phyloP scores from a whole-genome alignment of 345 rosid species.

The Passiflora organensis region DNA sequence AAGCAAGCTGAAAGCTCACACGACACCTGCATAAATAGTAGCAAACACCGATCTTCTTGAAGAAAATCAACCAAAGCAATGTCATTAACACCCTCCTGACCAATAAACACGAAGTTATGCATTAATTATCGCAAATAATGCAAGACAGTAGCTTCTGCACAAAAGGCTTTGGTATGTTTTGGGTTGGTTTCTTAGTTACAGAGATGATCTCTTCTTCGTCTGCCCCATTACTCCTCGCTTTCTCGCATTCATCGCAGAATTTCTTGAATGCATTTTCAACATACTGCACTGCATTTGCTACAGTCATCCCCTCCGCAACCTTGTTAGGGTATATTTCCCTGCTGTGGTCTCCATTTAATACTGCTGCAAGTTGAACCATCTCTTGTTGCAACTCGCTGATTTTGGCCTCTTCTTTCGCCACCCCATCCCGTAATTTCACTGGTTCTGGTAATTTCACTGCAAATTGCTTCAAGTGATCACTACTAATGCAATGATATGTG shows the following conservation, averaged over 20 bases:
- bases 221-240: constrained; percentile 37
- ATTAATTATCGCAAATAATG: constrained; percentile 40
- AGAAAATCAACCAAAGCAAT: too few species aligned
- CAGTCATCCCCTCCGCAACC: constrained; percentile 57
- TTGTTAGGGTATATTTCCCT: constrained; percentile 42
- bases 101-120: too few species aligned
- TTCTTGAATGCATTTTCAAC: constrained; percentile 35
- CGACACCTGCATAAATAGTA: too few species aligned
- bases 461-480: background rate
- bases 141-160: constrained; percentile 45
- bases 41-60: too few species aligned
- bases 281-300: constrained; percentile 43
- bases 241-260: constrained; percentile 39
- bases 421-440: constrained; percentile 28
- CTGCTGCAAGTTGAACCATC: constrained; percentile 57
- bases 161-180: constrained; percentile 25
- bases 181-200: constrained; percentile 3
- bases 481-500: too few species aligned
- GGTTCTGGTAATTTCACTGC: constrained; percentile 50
- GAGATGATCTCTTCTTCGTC: constrained; percentile 34
- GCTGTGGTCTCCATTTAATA: constrained; percentile 49
- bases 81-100: too few species aligned
- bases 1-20: too few species aligned
- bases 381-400: constrained; percentile 67
- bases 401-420: constrained; percentile 39